phyloP scores from a whole-genome alignment of 495 filamentous ascomycete genomes.

The Halenospora varia region DNA sequence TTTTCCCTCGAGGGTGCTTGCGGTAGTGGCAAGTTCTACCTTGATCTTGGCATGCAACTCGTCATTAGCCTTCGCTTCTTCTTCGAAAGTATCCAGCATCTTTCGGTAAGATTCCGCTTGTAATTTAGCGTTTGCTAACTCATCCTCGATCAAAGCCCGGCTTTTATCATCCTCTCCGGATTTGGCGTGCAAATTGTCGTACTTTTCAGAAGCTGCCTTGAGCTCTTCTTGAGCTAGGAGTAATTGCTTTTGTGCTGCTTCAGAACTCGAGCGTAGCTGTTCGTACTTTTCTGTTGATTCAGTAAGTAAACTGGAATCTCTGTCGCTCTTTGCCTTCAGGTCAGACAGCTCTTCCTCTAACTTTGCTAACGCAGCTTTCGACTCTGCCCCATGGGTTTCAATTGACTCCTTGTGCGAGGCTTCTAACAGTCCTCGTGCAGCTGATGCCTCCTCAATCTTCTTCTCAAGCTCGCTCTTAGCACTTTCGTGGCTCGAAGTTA shows the following conservation, averaged over 20 bases:
- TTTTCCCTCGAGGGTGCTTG: constrained; percentile 42
- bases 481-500: constrained; percentile 37
- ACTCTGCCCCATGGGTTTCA: constrained; percentile 16
- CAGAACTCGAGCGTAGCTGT: constrained; percentile 35
- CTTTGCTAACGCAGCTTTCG: constrained; percentile 24
- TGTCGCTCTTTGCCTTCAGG: constrained; percentile 28
- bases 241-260: constrained; percentile 29
- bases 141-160: constrained; percentile 33
- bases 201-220: constrained; percentile 20
- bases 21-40: constrained; percentile 36
- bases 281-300: constrained; percentile 38
- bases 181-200: constrained; percentile 28
- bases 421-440: constrained; percentile 39
- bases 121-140: constrained; percentile 32
- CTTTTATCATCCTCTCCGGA: constrained; percentile 27
- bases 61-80: constrained; percentile 27
- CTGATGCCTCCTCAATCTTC: constrained; percentile 37
- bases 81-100: constrained; percentile 32
- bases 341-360: constrained; percentile 39
- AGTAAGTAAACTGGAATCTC: constrained; percentile 29
- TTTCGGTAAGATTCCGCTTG: constrained; percentile 34
- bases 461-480: constrained; percentile 36
- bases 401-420: constrained; percentile 31
- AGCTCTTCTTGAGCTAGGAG: constrained; percentile 37
- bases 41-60: constrained; percentile 35